Evolutionary conservation across 2,329 filamentous ascomycete genomes (phyloP), one percentile per base, ranked within the genome.

Genomic region (Periconia sp.): DNA sequence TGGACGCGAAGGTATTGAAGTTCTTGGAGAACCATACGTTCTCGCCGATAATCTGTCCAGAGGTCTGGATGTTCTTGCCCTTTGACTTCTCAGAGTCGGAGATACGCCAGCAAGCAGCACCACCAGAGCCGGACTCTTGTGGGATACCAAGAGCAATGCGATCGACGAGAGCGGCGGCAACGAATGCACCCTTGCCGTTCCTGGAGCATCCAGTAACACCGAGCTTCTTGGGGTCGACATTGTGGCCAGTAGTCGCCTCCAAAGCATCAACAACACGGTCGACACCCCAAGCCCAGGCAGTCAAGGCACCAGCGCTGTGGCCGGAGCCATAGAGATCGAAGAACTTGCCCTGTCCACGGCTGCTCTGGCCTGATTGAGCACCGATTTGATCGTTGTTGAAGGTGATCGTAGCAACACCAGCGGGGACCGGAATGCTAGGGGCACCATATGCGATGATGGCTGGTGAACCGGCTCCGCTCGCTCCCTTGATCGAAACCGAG

Each of bases 131-230:
- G 5, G 80, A 83, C 67, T 85, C 82, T 62, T 85, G 82, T 0
- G 82, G 81, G 24, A 86, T 73, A 11, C 80, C 83, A 23, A 86
- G 73, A 13, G 78, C 80, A 46, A 85, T 81, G 29, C 82, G 80
- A 40, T 72, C 61, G 46, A 82, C 80, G 16, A 85, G 72, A 2
- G 82, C 82, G 12, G 81, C 81, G 4, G 77, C 79, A n/a, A 85
- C 72, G 49, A 85, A 77, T 21, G 82, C 82, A 10, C 82, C 82
- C 69, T 85, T 85, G 42, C 81, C 82, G 66, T 85, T 83, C 28
- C 82, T 78, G 39, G 80, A 84, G 72, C 82, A 86, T 4, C 83
- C 83, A 11, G 81, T 85, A 2, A 84, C 81, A 34, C 79, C 82
- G 10, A 72, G 40, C 17, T 60, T 61, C 46, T 60, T 63, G 17